Percentiles rank a stretch among this genome's conserved stretches.
phyloP scores from a whole-genome alignment of 129 eudicot genomes.

The Tanacetum coccineum region DNA sequence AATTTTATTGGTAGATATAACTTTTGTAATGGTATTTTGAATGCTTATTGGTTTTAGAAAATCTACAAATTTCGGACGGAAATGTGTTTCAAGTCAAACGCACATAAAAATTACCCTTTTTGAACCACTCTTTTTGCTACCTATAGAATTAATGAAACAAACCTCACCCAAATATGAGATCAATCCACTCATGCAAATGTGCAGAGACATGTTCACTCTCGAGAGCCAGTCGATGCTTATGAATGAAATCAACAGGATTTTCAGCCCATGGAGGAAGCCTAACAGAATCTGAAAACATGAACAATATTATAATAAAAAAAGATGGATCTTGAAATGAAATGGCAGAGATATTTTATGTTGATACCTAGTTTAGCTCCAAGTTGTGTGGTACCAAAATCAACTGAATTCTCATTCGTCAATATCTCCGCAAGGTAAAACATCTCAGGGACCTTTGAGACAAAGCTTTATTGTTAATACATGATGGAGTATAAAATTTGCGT shows the following conservation, averaged over 20 bases:
- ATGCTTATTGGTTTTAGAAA: background rate
- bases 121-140: slow-evolving; percentile 3
- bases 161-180: slow-evolving; percentile 90
- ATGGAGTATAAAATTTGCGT: background rate
- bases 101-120: background rate
- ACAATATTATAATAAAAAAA: no score
- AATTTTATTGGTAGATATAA: no score
- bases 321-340: no score
- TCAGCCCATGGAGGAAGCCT: slow-evolving; percentile 94
- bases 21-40: background rate
- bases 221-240: slow-evolving; percentile 86
- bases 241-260: slow-evolving; percentile 81
- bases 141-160: slow-evolving; percentile 2
- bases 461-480: slow-evolving; percentile 5
- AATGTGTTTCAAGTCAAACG: background rate
- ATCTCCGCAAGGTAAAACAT: slow-evolving; percentile 82
- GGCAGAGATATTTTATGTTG: background rate
- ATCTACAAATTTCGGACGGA: background rate
- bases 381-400: slow-evolving; percentile 81
- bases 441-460: slow-evolving; percentile 66
- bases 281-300: slow-evolving; percentile 47
- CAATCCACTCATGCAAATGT: slow-evolving; percentile 95
- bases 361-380: slow-evolving; percentile 84
- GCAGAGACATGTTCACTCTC: slow-evolving; percentile 95
- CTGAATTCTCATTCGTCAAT: slow-evolving; percentile 62